Evolutionary conservation across 345 rosid genomes (phyloP), one percentile per base, ranked within the genome.

Genomic region (Anastatica hierochuntica): DNA sequence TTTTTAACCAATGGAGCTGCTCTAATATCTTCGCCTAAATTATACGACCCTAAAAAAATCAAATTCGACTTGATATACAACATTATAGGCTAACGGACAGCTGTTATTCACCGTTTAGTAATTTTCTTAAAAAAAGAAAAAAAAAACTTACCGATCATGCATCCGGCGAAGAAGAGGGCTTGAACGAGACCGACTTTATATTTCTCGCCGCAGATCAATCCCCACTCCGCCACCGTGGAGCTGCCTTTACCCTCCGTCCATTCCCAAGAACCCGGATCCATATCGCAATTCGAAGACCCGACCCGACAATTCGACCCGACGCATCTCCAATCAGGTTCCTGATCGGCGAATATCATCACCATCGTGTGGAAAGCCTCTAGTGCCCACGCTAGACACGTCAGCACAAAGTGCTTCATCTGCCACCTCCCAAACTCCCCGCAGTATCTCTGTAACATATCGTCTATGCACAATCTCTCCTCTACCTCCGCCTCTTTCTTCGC

Each of bases 321-420:
- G 18, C 95, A 84, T 7, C 64, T 53, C 76, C 83, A 80, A 0
- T 23, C 74, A 4, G 92, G 95, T 38, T 86, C 87, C 9, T 77
- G 75, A 67, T 90, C 98, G 4, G 95, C 89, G 56, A 86, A 90
- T 33, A 90, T 90, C 87, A 90, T 80, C 5, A 84, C 96, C 98
- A 90, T 90, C 27, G 95, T 77, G 64, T 90, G 98, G 49, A 86
- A 80, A 2, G 84, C 98, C 74, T 90, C 96, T 3, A 90, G 72
- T 4, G 96, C 87, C 96, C 98, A 90, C 0, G 95, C 98, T 3
- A 87, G 49, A 76, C 84, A 76, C 18, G 89, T 82, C 26, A 87
- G 49, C 27, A 90, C 79, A 29, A 90, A 90, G 79, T 90, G 98
- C 29, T 78, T 73, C 42, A 80, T 36, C 63, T 90, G 98, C 96